These are phyloP conservation scores for Xylaria sp. DNA, from an alignment of 2,329 filamentous ascomycete genomes.

Conservation along the genomic window DNA sequence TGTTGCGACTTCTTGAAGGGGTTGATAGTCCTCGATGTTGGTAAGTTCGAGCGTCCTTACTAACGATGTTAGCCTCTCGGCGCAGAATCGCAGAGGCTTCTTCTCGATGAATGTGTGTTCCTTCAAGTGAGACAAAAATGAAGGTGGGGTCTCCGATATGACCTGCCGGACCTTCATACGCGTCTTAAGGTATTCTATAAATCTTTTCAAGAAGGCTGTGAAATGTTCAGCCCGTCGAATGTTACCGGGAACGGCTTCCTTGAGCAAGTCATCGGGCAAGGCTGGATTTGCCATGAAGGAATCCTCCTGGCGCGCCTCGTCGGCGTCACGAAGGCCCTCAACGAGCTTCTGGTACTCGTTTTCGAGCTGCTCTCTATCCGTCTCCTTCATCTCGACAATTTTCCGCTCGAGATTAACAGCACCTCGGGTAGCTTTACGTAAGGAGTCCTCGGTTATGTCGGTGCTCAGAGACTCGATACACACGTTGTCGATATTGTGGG, in stretches of 20 bases:
- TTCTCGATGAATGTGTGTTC: conserved; percentile 98
- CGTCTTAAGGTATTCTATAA: conserved; percentile 97
- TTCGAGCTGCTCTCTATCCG: conserved; percentile 92
- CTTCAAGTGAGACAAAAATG: conserved; percentile 90
- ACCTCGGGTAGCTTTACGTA: conserved; percentile 89
- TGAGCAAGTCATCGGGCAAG: conserved; percentile 90
- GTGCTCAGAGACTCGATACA: conserved; percentile 98
- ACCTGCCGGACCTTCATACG: conserved; percentile 98
- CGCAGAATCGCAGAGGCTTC: conserved; percentile 93
- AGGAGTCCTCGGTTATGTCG: conserved; percentile 93
- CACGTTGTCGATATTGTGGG: conserved; percentile 99
- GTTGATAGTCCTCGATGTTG: conserved; percentile 97
- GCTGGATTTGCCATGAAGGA: conserved; percentile 98
- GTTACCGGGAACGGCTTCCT: conserved; percentile 95
- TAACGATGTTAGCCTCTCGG: conserved; percentile 91
- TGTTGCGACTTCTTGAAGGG: conserved; percentile 95
- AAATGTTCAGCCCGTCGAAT: conserved; percentile 97
- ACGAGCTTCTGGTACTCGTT: conserved; percentile 96
- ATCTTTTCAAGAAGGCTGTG: conserved; percentile 90
- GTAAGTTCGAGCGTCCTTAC: conserved; percentile 95
- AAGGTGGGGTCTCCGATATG: conserved; percentile 95
- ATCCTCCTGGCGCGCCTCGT: conserved; percentile 91
- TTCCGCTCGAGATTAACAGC: conserved; percentile 90
- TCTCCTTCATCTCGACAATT: conserved; percentile 94
- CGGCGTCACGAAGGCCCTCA: conserved; percentile 86